phyloP scores from a whole-genome alignment of 805 yeast genomes.

The Ogataea allantospora region DNA sequence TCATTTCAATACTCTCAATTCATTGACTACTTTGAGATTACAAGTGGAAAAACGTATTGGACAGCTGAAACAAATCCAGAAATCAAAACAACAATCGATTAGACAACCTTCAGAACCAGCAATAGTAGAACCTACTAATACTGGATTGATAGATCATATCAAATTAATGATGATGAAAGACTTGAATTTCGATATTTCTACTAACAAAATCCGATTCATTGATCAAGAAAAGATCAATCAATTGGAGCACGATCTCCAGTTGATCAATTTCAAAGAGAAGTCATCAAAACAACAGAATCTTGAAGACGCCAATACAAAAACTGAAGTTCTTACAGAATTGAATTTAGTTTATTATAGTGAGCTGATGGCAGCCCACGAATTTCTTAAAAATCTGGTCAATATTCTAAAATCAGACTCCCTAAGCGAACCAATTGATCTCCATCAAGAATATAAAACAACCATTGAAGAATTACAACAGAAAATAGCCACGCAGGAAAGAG shows the following conservation, averaged over 20 bases:
- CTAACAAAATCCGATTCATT: conserved; percentile 25
- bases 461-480: conserved; percentile 29
- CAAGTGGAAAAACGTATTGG: conserved; percentile 27
- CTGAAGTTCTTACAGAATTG: conserved; percentile 26
- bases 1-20: conserved; percentile 23
- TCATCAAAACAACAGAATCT: conserved; percentile 17
- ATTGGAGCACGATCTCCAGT: conserved; percentile 32
- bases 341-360: conserved; percentile 33
- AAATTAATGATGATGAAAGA: conserved; percentile 25
- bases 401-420: conserved; percentile 9
- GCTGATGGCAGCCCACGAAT: conserved; percentile 29
- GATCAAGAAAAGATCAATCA: conserved; percentile 28
- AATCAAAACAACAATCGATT: conserved; percentile 7
- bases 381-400: conserved; percentile 23
- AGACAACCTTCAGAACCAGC: neutral
- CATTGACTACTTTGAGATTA: conserved; percentile 21
- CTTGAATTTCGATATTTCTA: conserved; percentile 24
- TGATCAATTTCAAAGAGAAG: conserved; percentile 30
- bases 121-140: neutral
- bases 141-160: conserved; percentile 14
- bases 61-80: conserved; percentile 22
- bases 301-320: conserved; percentile 32
- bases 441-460: conserved; percentile 17
- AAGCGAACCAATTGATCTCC: conserved; percentile 7
- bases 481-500: conserved; percentile 29